A percentile compares a stretch with the other conserved stretches of the same genome.
Evolutionary conservation across 2,329 filamentous ascomycete species (phyloP).

Genomic region (Orbilia javanica): DNA sequence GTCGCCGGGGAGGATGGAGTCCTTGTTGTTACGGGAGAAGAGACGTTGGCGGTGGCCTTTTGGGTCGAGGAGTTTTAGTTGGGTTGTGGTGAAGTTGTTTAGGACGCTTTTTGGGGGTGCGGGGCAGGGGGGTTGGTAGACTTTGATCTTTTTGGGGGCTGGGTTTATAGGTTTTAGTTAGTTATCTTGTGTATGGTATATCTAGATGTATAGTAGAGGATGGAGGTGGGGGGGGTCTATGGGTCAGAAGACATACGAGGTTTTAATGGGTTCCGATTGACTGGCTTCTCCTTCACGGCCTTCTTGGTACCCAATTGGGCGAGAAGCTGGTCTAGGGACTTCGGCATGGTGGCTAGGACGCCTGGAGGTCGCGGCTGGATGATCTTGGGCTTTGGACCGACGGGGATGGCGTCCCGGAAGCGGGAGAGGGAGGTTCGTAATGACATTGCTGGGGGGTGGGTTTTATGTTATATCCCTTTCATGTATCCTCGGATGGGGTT

Average conservation of each 20-base stretch:
- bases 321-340: slow-evolving; percentile 31
- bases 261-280: slow-evolving; percentile 21
- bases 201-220: neutral
- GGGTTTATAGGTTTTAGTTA: slow-evolving; percentile 16
- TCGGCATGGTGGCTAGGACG: neutral
- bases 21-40: slow-evolving; percentile 81
- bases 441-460: slow-evolving; percentile 17
- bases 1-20: slow-evolving; percentile 86
- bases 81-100: slow-evolving; percentile 74
- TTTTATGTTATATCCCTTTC: too few species aligned
- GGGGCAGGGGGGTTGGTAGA: slow-evolving; percentile 68
- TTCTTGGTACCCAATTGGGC: slow-evolving; percentile 41
- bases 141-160: slow-evolving; percentile 68
- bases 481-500: too few species aligned
- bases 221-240: neutral
- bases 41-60: slow-evolving; percentile 83
- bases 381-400: slow-evolving; percentile 18
- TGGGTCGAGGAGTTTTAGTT: slow-evolving; percentile 83
- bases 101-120: slow-evolving; percentile 76
- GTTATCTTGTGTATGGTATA: neutral
- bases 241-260: slow-evolving; percentile 9
- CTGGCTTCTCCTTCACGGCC: neutral
- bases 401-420: slow-evolving; percentile 29
- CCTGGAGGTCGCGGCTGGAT: slow-evolving; percentile 26
- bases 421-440: slow-evolving; percentile 33